Conservation (phyloP, 192 early-diverging fungal genomes). For the Gamsiella multidivaricata region DNA sequence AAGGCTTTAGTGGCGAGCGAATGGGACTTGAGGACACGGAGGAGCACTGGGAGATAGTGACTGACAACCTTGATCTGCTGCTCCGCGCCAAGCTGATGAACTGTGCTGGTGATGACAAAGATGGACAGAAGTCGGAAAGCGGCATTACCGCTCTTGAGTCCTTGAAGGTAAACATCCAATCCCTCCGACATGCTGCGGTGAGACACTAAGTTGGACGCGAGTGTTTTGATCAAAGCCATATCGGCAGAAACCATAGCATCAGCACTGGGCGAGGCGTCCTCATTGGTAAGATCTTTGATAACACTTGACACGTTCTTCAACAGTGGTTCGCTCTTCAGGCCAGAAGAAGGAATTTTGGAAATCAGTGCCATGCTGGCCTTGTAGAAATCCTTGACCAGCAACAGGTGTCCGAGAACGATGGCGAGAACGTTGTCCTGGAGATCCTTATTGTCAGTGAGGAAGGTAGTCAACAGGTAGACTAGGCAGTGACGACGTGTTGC, state of each 20-base stretch:
- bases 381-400: constrained; percentile 46
- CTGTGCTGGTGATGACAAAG: constrained; percentile 54
- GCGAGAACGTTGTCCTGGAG: constrained; percentile 47
- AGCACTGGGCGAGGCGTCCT: constrained; percentile 9
- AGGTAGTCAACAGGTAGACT: constrained; percentile 44
- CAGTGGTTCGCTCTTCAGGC: constrained; percentile 33
- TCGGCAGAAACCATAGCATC: constrained; percentile 23
- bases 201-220: constrained; percentile 47
- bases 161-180: constrained; percentile 51
- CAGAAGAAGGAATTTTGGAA: constrained; percentile 31
- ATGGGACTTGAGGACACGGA: constrained; percentile 22
- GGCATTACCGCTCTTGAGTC: constrained; percentile 31
- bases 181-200: constrained; percentile 18
- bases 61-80: constrained; percentile 30
- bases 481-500: constrained; percentile 34
- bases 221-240: constrained; percentile 46
- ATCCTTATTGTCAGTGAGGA: constrained; percentile 44
- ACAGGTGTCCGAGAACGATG: constrained; percentile 50
- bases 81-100: constrained; percentile 17
- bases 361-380: constrained; percentile 44
- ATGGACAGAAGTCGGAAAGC: constrained; percentile 47
- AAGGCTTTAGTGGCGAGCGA: not conserved
- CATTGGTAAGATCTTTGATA: constrained; percentile 35
- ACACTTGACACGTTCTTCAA: constrained; percentile 29
- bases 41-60: constrained; percentile 30